Base-by-base conservation (phyloP, 1,139 yeast genomes). In the Suhomyces yuchorum region DNA sequence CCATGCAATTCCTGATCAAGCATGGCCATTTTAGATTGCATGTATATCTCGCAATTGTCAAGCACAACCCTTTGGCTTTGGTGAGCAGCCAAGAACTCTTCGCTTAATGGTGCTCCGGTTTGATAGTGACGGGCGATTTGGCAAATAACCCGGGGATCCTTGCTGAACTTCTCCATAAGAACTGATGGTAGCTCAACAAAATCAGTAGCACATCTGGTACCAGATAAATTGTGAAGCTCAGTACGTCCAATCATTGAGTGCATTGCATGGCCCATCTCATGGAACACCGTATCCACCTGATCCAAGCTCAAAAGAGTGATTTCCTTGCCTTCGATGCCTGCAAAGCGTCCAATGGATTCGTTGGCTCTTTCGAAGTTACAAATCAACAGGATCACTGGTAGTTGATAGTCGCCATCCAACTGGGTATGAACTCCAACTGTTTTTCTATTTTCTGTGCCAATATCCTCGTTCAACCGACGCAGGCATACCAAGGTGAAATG, bases 201-300 rank as follows among this genome's bases (percentile, higher is more conserved):
- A 65, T 93, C 99, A 0, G 99, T 90, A 7, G 91, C 88, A 62
- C 98, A 93, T 51, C 99, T 76, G 0, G 99, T 93, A 2, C 99
- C 99, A 20, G 96, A 85, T 14, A 93, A 85, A 62, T 92, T 95
- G 62, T 95, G 99, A 43, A 93, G 71, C 41, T 84, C 78, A 0
- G 99, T 93, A 52, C 93, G 77, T 0, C 98, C 99, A 24, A 93
- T 72, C 97, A 93, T 92, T 6, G 97, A 90, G 65, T 93, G 99
- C 83, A 93, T 87, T 2, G 99, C 99, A 68, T 93, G 99, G 1
- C 99, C 99, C 96, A 93, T 91, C 67, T 93, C 99, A 67, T 93
- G 99, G 71, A 95, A 93, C 30, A 93, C 70, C 0, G 99, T 93
- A 60, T 92, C 96, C 4, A 93, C 92, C 60, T 95, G 98, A 49